phyloP scores from a whole-genome alignment of 257 asterid genomes.

The Primulina huaijiensis region DNA sequence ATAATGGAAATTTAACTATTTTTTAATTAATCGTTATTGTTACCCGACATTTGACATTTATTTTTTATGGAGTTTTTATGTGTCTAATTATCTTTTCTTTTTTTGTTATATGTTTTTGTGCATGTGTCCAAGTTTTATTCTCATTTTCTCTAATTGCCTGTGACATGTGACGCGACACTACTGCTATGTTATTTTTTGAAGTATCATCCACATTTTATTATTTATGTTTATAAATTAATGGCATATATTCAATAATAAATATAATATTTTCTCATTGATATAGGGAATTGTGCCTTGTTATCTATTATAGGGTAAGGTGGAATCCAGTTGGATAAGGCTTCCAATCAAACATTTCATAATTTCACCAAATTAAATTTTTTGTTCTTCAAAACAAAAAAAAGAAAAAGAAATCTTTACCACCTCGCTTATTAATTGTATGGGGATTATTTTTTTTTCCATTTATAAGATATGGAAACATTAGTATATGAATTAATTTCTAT shows the following conservation, averaged over 20 bases:
- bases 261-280: slow-evolving; percentile 31
- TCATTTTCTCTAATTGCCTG: neutral
- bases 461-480: too few relatives aligned
- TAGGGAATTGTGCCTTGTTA: slow-evolving; percentile 40
- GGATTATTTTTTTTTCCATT: too few relatives aligned
- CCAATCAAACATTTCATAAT: neutral
- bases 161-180: too few relatives aligned
- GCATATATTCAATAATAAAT: slow-evolving; percentile 20
- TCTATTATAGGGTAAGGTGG: slow-evolving; percentile 41
- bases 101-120: neutral
- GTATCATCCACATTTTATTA: too few relatives aligned
- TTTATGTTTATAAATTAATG: too few relatives aligned
- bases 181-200: neutral
- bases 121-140: neutral
- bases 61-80: neutral
- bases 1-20: slow-evolving; percentile 29
- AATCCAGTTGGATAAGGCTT: slow-evolving; percentile 43
- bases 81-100: too few relatives aligned
- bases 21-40: slow-evolving; percentile 12
- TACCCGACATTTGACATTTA: slow-evolving; percentile 21
- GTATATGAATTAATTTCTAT: too few relatives aligned
- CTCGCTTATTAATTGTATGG: neutral
- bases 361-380: neutral
- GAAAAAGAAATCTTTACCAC: neutral
- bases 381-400: neutral